Evolutionary conservation across 805 yeast species (phyloP), one percentile per base, ranked within the genome.

Genomic region (Debaryomyces hansenii): DNA sequence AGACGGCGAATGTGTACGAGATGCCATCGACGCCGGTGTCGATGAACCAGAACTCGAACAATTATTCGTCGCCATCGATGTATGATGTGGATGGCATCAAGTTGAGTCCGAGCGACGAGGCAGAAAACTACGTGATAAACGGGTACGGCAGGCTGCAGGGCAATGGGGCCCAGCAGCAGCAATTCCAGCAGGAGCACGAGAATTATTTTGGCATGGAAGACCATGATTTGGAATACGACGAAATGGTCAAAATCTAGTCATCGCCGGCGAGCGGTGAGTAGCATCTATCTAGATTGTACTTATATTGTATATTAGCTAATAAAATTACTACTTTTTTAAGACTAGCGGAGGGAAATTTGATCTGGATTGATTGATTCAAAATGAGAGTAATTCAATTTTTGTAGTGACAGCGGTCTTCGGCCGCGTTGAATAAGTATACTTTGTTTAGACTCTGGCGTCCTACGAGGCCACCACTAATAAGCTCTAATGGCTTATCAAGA

Each of bases 61-160:
- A n/a, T 40, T 41, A 27, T 36, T 47, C 45, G 45, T 55, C 36
- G 42, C 59, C 53, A 4, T n/a, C 16, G 20, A 31, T 12, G 42
- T 12, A 37, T 20, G 20, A 28, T 16, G 31, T 9, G 28, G 62
- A 55, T 6, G 35, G 53, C n/a, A 42, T 56, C 31, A 52, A 52
- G 40, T 55, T 66, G 43, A 67, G 73, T 44, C 75, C 75, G 2
- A 52, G 67, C 27, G 64, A 62, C 44, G 76, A 71, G 50, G 72
- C 67, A 1, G 76, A 71, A 49, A 51, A 56, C 21, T 71, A 72
- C 47, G 74, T 71, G 16, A 47, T 66, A 28, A 66, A 64, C 31
- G 72, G 71, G 6, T 67, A 66, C 47, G 51, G 47, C 18, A 48
- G 49, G 42, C 48, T 9, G 50, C 52, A 33, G 44, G 9, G 48